Evolutionary conservation across 2,329 filamentous ascomycete species (phyloP), one percentile per base, ranked within the genome.

Genomic region (Colletotrichum tofieldiae): DNA sequence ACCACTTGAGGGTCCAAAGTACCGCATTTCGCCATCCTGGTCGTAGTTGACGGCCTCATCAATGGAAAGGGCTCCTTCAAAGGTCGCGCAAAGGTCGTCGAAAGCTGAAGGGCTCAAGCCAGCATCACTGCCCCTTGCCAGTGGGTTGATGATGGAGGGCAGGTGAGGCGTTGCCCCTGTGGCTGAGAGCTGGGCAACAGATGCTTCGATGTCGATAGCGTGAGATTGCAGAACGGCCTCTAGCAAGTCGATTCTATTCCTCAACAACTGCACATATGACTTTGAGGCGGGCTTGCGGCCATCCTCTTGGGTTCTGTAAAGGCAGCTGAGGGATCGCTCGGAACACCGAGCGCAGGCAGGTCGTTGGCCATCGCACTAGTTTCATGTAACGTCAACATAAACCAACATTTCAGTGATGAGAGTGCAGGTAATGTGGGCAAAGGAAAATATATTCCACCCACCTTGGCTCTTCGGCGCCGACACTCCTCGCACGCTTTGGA

Each of bases 21-120:
- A 83, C 1, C 79, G 74, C 56, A 78, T 75, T 61, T 83, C 81
- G 47, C 71, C 75, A 52, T 82, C 80, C 32, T 77, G 76, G 29
- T 83, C 80, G 35, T 80, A 81, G 47, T 81, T 81, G 37, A 81
- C 70, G 7, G 79, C 77, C 49, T 81, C 81, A n/a, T 82, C 81
- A 0, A 82, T 56, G 20, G 78, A 79, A 1, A 82, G 73, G 5
- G 78, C 75, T 0, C 81, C 81, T 49, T 81, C 78, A 59, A 81
- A 78, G 3, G 75, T 75, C 2, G 75, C 62, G 49, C 71, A 73
- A 5, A 63, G 56, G 18, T 64, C 62, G 32, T 71, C 70, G 39
- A 71, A 71, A 0, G 59, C 69, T 3, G 69, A 47, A 2, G 54
- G 47, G 8, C 65, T 72, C 39, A 69, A n/a, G 23, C 65, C 59